These are phyloP conservation scores for Pseudozyma tsukubaensis DNA, from an alignment of 1,284 basidiomycete genomes.

Conservation along the genomic window DNA sequence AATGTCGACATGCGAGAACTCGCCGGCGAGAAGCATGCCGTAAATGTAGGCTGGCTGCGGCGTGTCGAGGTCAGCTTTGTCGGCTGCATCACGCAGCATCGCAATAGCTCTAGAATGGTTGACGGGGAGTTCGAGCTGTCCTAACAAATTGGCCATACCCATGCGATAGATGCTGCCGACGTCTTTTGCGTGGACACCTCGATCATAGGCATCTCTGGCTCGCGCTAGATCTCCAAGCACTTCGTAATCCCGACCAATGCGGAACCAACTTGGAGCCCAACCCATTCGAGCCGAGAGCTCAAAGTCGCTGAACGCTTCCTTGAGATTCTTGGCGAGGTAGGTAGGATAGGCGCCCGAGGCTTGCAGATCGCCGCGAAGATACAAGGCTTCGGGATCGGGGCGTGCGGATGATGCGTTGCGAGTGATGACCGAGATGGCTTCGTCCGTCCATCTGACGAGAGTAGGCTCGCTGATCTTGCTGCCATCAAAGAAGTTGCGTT, in stretches of 20 bases:
- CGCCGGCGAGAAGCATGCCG: constrained; percentile 81
- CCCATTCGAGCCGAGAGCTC: constrained; percentile 66
- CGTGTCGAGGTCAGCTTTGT: constrained; percentile 78
- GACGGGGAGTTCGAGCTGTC: constrained; percentile 79
- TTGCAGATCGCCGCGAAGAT: constrained; percentile 78
- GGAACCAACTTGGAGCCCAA: constrained; percentile 77
- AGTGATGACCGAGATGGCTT: constrained; percentile 71
- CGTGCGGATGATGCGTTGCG: constrained; percentile 51
- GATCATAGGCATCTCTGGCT: constrained; percentile 84
- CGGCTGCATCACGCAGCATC: constrained; percentile 81
- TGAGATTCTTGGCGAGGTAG: constrained; percentile 75
- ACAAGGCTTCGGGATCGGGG: constrained; percentile 79
- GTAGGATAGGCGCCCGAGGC: constrained; percentile 74
- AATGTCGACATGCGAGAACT: constrained; percentile 67
- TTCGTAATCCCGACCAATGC: constrained; percentile 90
- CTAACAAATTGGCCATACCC: constrained; percentile 88
- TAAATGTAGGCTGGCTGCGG: constrained; percentile 85
- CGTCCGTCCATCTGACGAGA: constrained; percentile 75
- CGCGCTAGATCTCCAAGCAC: constrained; percentile 78
- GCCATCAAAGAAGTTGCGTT: constrained; percentile 68
- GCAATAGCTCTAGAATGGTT: constrained; percentile 76
- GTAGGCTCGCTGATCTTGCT: constrained; percentile 75
- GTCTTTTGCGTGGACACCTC: constrained; percentile 78
- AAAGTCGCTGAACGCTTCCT: constrained; percentile 87
- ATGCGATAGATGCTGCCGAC: constrained; percentile 78